Evolutionary conservation across 176 grass and related monocot species (phyloP), one percentile per base, ranked within the genome.

Genomic region (Hsuehochloa calcarea): DNA sequence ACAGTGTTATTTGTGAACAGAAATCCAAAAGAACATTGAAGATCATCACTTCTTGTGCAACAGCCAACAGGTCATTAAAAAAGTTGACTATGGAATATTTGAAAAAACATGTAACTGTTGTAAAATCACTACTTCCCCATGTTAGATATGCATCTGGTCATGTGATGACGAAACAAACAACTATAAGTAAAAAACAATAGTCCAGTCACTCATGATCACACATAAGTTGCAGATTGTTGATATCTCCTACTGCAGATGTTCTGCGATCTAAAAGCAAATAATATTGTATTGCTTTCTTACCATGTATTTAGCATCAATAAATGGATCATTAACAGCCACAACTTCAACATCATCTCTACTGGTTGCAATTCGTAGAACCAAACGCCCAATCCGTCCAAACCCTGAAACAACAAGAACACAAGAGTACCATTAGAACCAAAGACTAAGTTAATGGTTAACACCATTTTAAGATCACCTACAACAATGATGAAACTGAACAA

Each of bases 231-330:
- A 65, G 40, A 65, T 2, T 34, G 41, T 11, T 1, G 38, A 19
- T 62, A 46, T 49, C 60, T 80, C 62, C 6, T 51, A 44, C 1
- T 67, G 11, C 3, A 37, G 27, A 52, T 40, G 10, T 49, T 82
- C 5, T 29, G 23, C 15, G 13, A 19, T 25, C 78, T 62, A 68
- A 13, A 73, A 76, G 45, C 68, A 6, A 72, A 29, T 5, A 45
- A 56, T 23, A 14, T 50, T 8, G 65, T 17, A 7, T 34, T 44
- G 68, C 38, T 71, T 58, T 34, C 78, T 74, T 91, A 99, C 96
- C 96, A 99, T 96, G 90, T 99, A 99, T 60, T 99, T 96, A 75
- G 93, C 90, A 92, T 99, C 96, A 11, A 99, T 86, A 62, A 99
- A 99, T 25, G 96, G 96, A 85, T 99, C 96, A 82, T 99, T 99